Conservation (phyloP, 2,329 filamentous ascomycete species). For the Fonsecaea nubica region DNA sequence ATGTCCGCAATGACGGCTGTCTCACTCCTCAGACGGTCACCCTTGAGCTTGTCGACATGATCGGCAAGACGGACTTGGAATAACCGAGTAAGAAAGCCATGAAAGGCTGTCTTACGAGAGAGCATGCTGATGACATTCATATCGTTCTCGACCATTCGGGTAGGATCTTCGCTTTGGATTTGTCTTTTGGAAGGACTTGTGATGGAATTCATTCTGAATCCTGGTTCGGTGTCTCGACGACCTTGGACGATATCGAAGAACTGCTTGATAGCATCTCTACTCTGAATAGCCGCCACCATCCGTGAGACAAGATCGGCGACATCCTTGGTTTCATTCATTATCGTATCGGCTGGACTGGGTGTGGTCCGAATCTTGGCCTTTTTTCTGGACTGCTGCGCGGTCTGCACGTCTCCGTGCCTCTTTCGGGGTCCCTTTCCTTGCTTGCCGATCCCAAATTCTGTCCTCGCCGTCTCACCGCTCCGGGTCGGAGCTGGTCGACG, state of each 20-base stretch:
- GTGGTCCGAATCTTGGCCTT: neutral
- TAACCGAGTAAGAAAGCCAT: slow-evolving; percentile 2
- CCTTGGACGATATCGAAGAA: slow-evolving; percentile 4
- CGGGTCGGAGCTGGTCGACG: neutral
- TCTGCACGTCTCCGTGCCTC: neutral
- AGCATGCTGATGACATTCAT: neutral
- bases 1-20: neutral
- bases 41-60: neutral
- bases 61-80: slow-evolving; percentile 8
- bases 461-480: neutral
- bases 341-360: neutral
- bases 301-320: neutral
- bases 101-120: neutral
- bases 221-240: slow-evolving; percentile 2
- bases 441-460: neutral
- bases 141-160: neutral
- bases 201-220: neutral
- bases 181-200: neutral
- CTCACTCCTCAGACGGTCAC: neutral
- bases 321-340: neutral
- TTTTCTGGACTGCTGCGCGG: neutral
- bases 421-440: neutral
- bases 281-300: neutral
- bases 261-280: slow-evolving; percentile 4
- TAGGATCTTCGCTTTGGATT: neutral